A percentile compares a stretch with the other conserved stretches of the same genome.
phyloP scores from a whole-genome alignment of 106 monocot species.

The Triglochin maritima region DNA sequence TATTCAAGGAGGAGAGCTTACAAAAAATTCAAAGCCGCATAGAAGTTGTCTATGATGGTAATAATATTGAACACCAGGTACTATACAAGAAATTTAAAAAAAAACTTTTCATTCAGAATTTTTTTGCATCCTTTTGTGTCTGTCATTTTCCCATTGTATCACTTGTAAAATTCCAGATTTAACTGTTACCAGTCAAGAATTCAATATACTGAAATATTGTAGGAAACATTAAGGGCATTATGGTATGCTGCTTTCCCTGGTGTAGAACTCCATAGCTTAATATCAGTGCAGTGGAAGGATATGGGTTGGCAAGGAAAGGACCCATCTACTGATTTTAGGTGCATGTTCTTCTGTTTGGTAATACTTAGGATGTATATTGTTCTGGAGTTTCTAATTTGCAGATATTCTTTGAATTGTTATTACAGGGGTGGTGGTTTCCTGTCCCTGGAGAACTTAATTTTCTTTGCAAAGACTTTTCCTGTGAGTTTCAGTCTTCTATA shows the following conservation, averaged over 20 bases:
- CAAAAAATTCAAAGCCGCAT: slow-evolving; percentile 64
- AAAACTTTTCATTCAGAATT: neutral
- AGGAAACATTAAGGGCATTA: slow-evolving; percentile 73
- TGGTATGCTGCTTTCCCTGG: slow-evolving; percentile 79
- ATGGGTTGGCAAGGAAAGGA: slow-evolving; percentile 99
- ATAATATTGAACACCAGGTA: slow-evolving; percentile 88
- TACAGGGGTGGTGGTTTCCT: slow-evolving; percentile 94
- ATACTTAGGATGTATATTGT: neutral
- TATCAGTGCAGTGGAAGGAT: slow-evolving; percentile 96
- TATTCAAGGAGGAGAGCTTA: slow-evolving; percentile 53
- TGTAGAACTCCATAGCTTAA: slow-evolving; percentile 47
- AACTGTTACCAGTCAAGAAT: too few species aligned
- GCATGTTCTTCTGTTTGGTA: neutral
- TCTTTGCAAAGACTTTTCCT: slow-evolving; percentile 77
- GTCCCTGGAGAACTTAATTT: slow-evolving; percentile 86
- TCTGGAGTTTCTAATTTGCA: neutral
- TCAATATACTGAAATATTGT: neutral
- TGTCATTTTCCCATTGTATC: too few species aligned
- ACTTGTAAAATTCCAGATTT: too few species aligned
- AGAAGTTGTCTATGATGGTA: slow-evolving; percentile 68
- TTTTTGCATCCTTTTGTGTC: neutral
- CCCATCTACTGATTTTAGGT: slow-evolving; percentile 98
- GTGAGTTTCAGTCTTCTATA: slow-evolving; percentile 28
- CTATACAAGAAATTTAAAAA: neutral
- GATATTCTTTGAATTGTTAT: slow-evolving; percentile 1